phyloP scores from a whole-genome alignment of 2,329 filamentous ascomycete species.

The Aspergillus candidus region DNA sequence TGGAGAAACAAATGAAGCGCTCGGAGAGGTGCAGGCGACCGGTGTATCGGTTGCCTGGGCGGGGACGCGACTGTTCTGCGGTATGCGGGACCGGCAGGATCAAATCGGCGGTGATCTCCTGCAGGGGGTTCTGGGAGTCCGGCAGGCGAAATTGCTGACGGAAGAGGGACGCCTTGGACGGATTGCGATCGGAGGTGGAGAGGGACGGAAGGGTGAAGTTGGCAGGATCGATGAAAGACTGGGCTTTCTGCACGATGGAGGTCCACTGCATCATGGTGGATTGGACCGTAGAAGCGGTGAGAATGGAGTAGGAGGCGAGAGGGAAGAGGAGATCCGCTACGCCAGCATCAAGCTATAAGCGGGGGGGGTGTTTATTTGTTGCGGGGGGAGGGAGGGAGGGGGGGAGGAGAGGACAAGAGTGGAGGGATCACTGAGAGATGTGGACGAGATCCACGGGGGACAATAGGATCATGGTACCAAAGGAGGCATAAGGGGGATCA shows the following conservation, averaged over 20 bases:
- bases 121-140: constrained; percentile 81
- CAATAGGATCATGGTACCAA: too few species aligned
- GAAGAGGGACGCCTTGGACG: constrained; percentile 88
- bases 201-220: constrained; percentile 68
- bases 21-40: constrained; percentile 93
- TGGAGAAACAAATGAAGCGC: constrained; percentile 93
- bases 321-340: not conserved
- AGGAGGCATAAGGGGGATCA: too few species aligned
- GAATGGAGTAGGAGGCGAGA: not conserved
- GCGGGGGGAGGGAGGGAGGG: constrained; percentile 10
- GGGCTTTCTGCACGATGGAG: constrained; percentile 89
- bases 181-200: constrained; percentile 68
- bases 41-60: constrained; percentile 72
- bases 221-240: constrained; percentile 87
- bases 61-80: constrained; percentile 50
- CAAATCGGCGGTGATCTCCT: constrained; percentile 94
- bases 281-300: not conserved
- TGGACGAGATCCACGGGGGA: too few species aligned
- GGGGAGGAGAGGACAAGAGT: constrained; percentile 8
- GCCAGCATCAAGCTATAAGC: too few species aligned
- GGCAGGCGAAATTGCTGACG: constrained; percentile 95
- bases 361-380: not conserved
- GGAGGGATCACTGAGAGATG: not conserved
- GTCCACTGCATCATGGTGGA: constrained; percentile 57
- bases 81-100: constrained; percentile 71